A percentile compares a stretch with the other conserved stretches of the same genome.
phyloP scores from a whole-genome alignment of 129 eudicot species.

The Saposhnikovia divaricata region DNA sequence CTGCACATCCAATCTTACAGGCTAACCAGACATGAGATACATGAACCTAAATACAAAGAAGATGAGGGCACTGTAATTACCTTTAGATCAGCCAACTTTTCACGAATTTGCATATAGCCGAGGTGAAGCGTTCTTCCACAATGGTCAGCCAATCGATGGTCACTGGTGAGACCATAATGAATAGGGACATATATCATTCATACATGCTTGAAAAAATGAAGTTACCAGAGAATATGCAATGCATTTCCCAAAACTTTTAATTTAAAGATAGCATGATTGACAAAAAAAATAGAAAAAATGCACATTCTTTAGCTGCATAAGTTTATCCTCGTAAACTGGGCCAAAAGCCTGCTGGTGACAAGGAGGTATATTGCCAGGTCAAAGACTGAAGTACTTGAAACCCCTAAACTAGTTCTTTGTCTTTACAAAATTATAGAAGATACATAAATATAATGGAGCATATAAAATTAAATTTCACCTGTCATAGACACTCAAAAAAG shows the following conservation, averaged over 20 bases:
- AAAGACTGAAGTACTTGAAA: conserved; percentile 71
- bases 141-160: conserved; percentile 98
- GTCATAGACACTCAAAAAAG: conserved; percentile 95
- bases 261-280: conserved; percentile 58
- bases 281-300: conserved; percentile 74
- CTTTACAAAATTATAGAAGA: conserved; percentile 19
- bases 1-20: neutral
- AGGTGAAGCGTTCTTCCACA: conserved; percentile 96
- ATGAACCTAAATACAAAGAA: neutral
- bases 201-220: conserved; percentile 5
- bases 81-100: conserved; percentile 86
- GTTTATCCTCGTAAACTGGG: conserved; percentile 99
- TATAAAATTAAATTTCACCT: conserved; percentile 35
- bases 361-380: conserved; percentile 97
- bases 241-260: conserved; percentile 27
- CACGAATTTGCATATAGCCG: conserved; percentile 99
- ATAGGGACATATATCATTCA: conserved; percentile 7
- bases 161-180: conserved; percentile 47
- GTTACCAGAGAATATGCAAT: conserved; percentile 5
- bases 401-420: conserved; percentile 45
- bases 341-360: conserved; percentile 99
- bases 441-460: neutral
- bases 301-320: conserved; percentile 99
- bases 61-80: conserved; percentile 19
- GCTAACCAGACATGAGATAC: neutral